Conservation (phyloP, 163 green algal species). For the Chloroidium sp. region DNA sequence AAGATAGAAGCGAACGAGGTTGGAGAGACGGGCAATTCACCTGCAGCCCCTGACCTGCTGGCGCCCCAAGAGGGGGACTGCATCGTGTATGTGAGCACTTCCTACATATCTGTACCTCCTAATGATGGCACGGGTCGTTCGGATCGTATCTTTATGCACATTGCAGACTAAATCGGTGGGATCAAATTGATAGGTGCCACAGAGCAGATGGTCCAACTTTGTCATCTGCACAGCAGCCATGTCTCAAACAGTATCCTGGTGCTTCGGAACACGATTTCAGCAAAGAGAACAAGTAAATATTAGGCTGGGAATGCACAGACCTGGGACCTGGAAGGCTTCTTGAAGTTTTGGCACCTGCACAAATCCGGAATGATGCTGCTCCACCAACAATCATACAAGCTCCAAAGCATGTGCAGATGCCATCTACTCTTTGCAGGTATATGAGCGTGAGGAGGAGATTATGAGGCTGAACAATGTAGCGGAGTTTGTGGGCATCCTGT, state of each 20-base stretch:
- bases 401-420: not conserved
- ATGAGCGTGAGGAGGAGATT: constrained; percentile 14
- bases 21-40: no score
- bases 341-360: no score
- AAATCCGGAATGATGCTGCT: not conserved
- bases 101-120: not conserved
- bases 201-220: not conserved
- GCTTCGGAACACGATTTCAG: not conserved
- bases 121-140: no score
- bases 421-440: constrained; percentile 22
- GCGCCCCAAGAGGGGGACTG: constrained; percentile 22
- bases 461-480: constrained; percentile 41
- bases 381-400: not conserved
- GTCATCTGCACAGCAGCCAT: not conserved
- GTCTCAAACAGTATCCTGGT: not conserved
- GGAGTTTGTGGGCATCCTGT: constrained; percentile 45
- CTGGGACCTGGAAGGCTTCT: no score
- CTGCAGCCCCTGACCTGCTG: no score
- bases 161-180: not conserved
- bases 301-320: not conserved
- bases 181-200: not conserved
- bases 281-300: not conserved
- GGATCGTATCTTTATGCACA: not conserved
- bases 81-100: constrained; percentile 31
- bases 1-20: no score